phyloP scores from a whole-genome alignment of 1,284 basidiomycete species.

The Ganoderma resinaceum region DNA sequence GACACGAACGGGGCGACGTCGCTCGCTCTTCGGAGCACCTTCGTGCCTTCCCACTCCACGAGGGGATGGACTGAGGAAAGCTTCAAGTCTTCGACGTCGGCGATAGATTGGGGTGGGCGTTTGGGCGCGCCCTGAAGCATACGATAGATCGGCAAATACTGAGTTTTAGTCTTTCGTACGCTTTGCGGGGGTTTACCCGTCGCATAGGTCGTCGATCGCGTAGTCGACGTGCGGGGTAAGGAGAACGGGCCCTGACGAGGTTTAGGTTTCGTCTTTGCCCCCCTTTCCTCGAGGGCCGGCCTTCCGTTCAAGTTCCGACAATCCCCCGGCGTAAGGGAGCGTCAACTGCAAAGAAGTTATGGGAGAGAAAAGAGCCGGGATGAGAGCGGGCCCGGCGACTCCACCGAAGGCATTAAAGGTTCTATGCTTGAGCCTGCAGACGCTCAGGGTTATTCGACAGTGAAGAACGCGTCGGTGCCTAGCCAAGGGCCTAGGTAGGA shows the following conservation, averaged over 20 bases:
- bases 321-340: conserved; percentile 11
- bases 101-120: conserved; percentile 4
- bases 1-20: conserved; percentile 24
- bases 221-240: neutral
- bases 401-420: conserved; percentile 5
- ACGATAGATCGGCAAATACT: conserved; percentile 11
- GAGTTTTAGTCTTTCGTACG: conserved; percentile 23
- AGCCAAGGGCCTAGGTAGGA: conserved; percentile 7
- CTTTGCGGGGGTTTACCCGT: neutral
- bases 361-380: conserved; percentile 6
- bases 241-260: neutral
- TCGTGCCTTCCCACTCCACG: conserved; percentile 28
- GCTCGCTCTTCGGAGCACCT: conserved; percentile 31
- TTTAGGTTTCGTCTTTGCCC: neutral
- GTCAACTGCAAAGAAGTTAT: neutral
- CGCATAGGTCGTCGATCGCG: neutral
- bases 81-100: neutral
- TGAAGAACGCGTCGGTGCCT: conserved; percentile 20
- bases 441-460: conserved; percentile 1
- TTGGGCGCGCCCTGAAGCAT: neutral
- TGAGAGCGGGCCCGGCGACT: conserved; percentile 9
- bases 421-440: neutral
- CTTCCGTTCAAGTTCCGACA: conserved; percentile 20
- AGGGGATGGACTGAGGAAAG: conserved; percentile 11
- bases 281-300: neutral